Percentiles rank a stretch among this genome's conserved stretches.
phyloP scores from a whole-genome alignment of 2,329 filamentous ascomycete genomes.

The Penicillium sp. region DNA sequence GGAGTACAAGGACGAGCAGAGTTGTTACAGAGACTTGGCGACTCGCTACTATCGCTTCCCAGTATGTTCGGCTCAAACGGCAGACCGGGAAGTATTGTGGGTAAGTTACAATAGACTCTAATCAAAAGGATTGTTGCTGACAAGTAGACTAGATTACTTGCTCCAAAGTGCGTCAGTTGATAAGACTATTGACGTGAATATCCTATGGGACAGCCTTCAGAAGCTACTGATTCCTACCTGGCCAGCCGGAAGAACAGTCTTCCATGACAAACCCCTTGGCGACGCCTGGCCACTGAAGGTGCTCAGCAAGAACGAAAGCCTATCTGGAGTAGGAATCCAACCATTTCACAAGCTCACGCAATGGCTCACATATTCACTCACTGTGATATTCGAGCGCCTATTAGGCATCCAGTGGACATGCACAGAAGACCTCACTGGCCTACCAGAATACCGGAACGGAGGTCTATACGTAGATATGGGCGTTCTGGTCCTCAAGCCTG shows the following conservation, averaged over 20 bases:
- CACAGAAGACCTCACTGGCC: constrained; percentile 57
- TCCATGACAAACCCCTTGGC: constrained; percentile 44
- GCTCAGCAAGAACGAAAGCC: constrained; percentile 13
- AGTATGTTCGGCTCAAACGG: neutral
- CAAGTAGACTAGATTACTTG: constrained; percentile 42
- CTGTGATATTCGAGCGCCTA: constrained; percentile 58
- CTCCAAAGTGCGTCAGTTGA: constrained; percentile 14
- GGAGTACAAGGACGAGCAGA: neutral
- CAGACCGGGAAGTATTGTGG: neutral
- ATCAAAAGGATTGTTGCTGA: neutral
- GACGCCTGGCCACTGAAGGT: constrained; percentile 48
- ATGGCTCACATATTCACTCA: constrained; percentile 70
- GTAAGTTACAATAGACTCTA: neutral
- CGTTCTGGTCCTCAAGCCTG: constrained; percentile 50
- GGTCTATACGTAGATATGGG: constrained; percentile 63
- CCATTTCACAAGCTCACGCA: constrained; percentile 51
- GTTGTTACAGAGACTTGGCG: neutral
- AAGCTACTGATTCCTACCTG: constrained; percentile 46
- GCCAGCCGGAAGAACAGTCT: constrained; percentile 43
- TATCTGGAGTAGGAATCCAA: constrained; percentile 33
- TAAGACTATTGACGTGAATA: neutral
- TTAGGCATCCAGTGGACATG: constrained; percentile 52
- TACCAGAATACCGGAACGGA: constrained; percentile 70
- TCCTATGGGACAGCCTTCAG: constrained; percentile 45
- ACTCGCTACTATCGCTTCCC: too few relatives aligned